Base-by-base conservation (phyloP, 176 grass and related monocot species). In the Calamus simplicifolius region DNA sequence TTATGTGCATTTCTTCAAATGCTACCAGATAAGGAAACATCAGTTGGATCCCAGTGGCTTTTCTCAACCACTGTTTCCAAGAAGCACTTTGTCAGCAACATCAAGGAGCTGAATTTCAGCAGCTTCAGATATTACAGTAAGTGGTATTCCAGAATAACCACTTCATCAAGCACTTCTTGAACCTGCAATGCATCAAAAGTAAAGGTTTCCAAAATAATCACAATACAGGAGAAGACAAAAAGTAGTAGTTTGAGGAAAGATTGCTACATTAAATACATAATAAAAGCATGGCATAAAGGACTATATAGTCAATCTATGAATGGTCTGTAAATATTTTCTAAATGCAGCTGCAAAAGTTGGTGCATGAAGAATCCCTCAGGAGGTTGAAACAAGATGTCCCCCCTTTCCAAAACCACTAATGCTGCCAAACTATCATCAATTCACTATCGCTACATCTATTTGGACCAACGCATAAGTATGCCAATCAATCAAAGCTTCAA, bases 61-160 rank as follows among this genome's bases (percentile, higher is more conserved):
- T 96, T 81, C 91, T 82, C 67, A 96, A 76, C 86, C 86, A 96
- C 77, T 90, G 58, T 96, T 96, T 68, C 91, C 86, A 69, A 87
- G 52, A 77, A 95, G 80, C 51, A 90, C 64, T 77, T 77, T 90
- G 74, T 91, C 87, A 60, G 85, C 87, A 69, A 78, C 75, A 85
- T 91, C 92, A 74, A 85, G 77, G 68, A 90, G 67, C 43, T 85
- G 81, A 77, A 97, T 88, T 66, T 88, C 87, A 6, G 87, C 87
- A 25, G 81, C 81, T 82, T 91, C 91, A 50, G 92, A 85, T 78
- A 85, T 75, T 57, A 88, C 56, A 57, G 56, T 91, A 57, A 97
- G 69, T 61, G 87, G 92, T 71, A 91, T 97, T 71, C 92, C 87
- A 56, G 76, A 55, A 65, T 85, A 81, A 62, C 87, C 72, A 97